Evolutionary conservation across 352 stramenopile species (phyloP), one percentile per base, ranked within the genome.

Genomic region (Phytophthora pisi): DNA sequence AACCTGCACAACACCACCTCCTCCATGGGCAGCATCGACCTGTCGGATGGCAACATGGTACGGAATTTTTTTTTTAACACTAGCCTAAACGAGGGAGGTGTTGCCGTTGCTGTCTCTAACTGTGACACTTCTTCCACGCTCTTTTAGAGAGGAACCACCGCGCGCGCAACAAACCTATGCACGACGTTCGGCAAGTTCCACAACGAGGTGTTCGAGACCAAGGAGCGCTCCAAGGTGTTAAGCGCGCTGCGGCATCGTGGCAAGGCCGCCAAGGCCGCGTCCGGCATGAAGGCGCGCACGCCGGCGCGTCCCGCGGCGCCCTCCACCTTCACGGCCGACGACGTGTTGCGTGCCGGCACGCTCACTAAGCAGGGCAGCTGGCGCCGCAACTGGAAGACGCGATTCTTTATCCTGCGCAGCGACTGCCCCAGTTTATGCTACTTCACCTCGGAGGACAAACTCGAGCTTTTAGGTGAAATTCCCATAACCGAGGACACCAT

Each of bases 331-430:
- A 91, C 82, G 15, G 79, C 82, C n/a, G 79, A 90, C 52, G 84
- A 89, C 54, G 78, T 92, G 9, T 49, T 92, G 13, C 79, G 81
- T 13, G 73, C 76, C 8, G 85, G 85, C 23, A 85, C 74, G 24
- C 66, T 93, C 7, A 90, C 78, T 8, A 95, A 95, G 51, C 84
- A 93, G 56, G 88, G 88, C 15, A 93, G 86, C 15, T 95, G 88
- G 88, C 77, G 88, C 5, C 86, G 86, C 64, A 95, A 95, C 72
- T 95, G 88, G 88, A 95, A 95, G 68, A 85, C 73, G 61, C 76
- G 88, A 6, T 95, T 93, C 61, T 95, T 93, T 58, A 88, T 95
- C 43, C 45, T 95, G 45, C 84, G 88, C 4, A 81, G 77, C 34
- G 85, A 95, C 58, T 84, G 78, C 18, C 88, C 88, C 49, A 87